phyloP scores from a whole-genome alignment of 2,329 filamentous ascomycete genomes.

The Trichoderma atroviride region DNA sequence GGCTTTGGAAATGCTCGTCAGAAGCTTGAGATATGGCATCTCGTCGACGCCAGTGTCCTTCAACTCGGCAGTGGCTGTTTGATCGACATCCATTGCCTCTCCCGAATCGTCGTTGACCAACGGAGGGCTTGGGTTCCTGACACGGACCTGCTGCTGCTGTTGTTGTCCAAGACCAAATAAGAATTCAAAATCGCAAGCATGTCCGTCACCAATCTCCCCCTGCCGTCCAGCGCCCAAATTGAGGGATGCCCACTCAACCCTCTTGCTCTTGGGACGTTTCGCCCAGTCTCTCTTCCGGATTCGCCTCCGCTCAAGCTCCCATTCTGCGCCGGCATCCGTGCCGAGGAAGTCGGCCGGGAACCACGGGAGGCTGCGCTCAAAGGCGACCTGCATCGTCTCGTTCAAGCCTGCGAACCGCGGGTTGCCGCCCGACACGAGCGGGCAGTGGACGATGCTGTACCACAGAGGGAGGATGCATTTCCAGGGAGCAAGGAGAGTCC shows the following conservation, averaged over 20 bases:
- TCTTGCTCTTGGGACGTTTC: constrained; percentile 77
- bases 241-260: constrained; percentile 73
- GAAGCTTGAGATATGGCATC: constrained; percentile 26
- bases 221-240: constrained; percentile 72
- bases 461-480: constrained; percentile 84
- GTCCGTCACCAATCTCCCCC: constrained; percentile 81
- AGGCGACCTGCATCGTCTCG: constrained; percentile 77
- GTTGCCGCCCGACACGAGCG: constrained; percentile 76
- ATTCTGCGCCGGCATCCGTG: constrained; percentile 75
- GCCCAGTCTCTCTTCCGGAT: constrained; percentile 81
- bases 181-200: constrained; percentile 80
- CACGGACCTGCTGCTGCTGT: constrained; percentile 11
- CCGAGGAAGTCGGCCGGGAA: constrained; percentile 86
- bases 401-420: constrained; percentile 80
- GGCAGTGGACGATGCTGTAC: constrained; percentile 82
- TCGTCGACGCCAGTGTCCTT: neutral
- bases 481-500: constrained; percentile 88
- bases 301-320: constrained; percentile 69
- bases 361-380: constrained; percentile 77
- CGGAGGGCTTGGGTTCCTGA: constrained; percentile 25
- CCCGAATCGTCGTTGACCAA: constrained; percentile 31
- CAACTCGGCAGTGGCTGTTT: constrained; percentile 14
- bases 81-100: constrained; percentile 41
- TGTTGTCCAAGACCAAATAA: constrained; percentile 51
- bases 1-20: constrained; percentile 34